Evolutionary conservation across 2,329 filamentous ascomycete species (phyloP).

Genomic region (Talaromyces sp.): DNA sequence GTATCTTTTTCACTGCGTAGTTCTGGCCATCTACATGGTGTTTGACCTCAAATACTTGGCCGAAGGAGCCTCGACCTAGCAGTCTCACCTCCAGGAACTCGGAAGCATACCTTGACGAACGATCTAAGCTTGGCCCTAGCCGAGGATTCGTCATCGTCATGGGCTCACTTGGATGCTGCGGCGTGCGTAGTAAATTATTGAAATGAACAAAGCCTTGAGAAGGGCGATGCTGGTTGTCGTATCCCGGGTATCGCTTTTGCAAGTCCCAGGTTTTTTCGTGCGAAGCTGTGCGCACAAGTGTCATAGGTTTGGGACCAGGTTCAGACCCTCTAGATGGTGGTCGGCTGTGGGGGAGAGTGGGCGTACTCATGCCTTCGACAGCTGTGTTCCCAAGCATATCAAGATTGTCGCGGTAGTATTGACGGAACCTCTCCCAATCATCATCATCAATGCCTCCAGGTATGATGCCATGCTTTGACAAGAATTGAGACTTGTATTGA

Average conservation of each 20-base stretch:
- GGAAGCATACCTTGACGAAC: constrained; percentile 41
- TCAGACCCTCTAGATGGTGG: background rate
- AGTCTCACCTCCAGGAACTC: constrained; percentile 51
- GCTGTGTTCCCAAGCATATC: constrained; percentile 34
- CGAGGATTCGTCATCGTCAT: constrained; percentile 25
- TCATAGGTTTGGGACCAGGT: no score
- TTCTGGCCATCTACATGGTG: constrained; percentile 57
- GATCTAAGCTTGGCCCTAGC: constrained; percentile 17
- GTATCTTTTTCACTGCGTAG: constrained; percentile 64
- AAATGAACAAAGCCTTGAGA: constrained; percentile 20
- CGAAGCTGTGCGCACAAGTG: constrained; percentile 1
- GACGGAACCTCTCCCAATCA: constrained; percentile 27
- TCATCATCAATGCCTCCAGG: constrained; percentile 35
- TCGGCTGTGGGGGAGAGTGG: constrained; percentile 17
- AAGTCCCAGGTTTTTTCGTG: constrained; percentile 13
- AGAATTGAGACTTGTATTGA: constrained; percentile 35
- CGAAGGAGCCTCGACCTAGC: constrained; percentile 61
- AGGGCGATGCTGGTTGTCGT: constrained; percentile 15
- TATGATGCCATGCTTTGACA: constrained; percentile 38
- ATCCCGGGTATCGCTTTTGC: constrained; percentile 14
- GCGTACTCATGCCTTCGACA: constrained; percentile 28
- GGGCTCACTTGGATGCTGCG: constrained; percentile 21
- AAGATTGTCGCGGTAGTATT: constrained; percentile 39
- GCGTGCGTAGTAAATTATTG: constrained; percentile 17
- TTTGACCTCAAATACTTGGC: constrained; percentile 56